These are phyloP conservation scores for Ailanthus altissimus DNA, from an alignment of 345 rosid genomes.

Conservation along the genomic window DNA sequence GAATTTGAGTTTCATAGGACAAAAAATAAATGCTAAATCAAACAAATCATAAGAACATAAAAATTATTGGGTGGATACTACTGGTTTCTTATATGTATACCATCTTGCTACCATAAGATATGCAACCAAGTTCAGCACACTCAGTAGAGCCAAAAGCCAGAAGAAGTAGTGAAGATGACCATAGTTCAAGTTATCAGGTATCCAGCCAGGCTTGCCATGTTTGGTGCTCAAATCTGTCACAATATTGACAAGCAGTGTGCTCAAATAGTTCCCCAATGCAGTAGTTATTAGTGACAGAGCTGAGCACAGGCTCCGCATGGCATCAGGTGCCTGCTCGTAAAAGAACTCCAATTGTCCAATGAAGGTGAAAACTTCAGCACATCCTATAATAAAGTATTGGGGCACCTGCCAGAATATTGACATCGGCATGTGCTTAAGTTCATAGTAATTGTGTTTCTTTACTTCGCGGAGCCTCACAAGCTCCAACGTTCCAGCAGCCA, in stretches of 20 bases:
- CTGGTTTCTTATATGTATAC: slow-evolving; percentile 26
- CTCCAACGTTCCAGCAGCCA: slow-evolving; percentile 26
- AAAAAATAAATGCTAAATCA: slow-evolving; percentile 4
- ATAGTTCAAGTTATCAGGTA: slow-evolving; percentile 52
- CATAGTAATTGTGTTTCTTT: slow-evolving; percentile 20
- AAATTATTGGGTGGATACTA: slow-evolving; percentile 1
- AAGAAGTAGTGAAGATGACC: slow-evolving; percentile 49
- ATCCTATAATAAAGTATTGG: slow-evolving; percentile 47
- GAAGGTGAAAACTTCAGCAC: slow-evolving; percentile 55
- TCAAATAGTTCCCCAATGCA: slow-evolving; percentile 49
- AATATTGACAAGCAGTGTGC: slow-evolving; percentile 42
- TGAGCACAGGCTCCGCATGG: slow-evolving; percentile 55
- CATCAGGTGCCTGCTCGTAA: slow-evolving; percentile 54
- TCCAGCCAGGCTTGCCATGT: slow-evolving; percentile 47
- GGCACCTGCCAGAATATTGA: slow-evolving; percentile 36
- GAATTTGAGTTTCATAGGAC: background rate
- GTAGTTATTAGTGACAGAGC: slow-evolving; percentile 47
- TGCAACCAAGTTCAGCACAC: slow-evolving; percentile 22
- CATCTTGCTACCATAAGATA: slow-evolving; percentile 26
- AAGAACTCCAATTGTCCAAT: slow-evolving; percentile 53
- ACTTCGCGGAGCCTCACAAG: slow-evolving; percentile 21
- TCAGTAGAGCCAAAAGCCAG: slow-evolving; percentile 30
- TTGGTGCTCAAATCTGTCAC: slow-evolving; percentile 39
- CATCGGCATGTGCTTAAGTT: slow-evolving; percentile 26
- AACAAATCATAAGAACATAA: background rate